These are phyloP conservation scores for Phaffia rhodozyma DNA, from an alignment of 1,284 basidiomycete genomes.

Conservation along the genomic window DNA sequence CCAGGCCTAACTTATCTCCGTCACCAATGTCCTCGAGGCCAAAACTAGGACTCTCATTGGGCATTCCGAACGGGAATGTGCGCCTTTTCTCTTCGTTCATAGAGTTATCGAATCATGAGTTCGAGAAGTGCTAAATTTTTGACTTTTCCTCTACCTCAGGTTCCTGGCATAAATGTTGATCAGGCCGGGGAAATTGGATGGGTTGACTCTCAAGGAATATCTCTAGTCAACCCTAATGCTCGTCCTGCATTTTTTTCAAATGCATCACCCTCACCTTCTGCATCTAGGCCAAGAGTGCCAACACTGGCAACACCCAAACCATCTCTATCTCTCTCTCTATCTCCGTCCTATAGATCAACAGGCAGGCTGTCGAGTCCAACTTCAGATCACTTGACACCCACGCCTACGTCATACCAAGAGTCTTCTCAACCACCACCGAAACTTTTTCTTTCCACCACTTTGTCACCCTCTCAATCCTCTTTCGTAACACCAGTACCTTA, in stretches of 20 bases:
- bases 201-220: slow-evolving; percentile 15
- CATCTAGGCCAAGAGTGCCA: not conserved
- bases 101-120: not conserved
- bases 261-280: slow-evolving; percentile 21
- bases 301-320: not conserved
- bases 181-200: slow-evolving; percentile 32
- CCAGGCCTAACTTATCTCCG: not conserved
- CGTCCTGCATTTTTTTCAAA: slow-evolving; percentile 14
- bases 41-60: slow-evolving; percentile 8
- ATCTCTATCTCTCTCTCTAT: not conserved
- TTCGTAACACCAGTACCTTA: not conserved
- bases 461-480: not conserved
- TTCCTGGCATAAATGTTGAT: slow-evolving; percentile 32
- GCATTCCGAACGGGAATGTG: slow-evolving; percentile 13
- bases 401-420: no score
- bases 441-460: not conserved
- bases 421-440: no score
- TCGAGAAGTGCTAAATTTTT: not conserved
- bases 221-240: not conserved
- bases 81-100: not conserved
- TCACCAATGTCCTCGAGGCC: not conserved
- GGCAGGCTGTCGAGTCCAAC: not conserved
- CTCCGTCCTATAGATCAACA: not conserved
- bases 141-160: not conserved
- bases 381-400: not conserved